A percentile compares a stretch with the other conserved stretches of the same genome.
These are phyloP conservation scores for Vicia sativa DNA, from an alignment of 306 rosid species.

Conservation along the genomic window DNA sequence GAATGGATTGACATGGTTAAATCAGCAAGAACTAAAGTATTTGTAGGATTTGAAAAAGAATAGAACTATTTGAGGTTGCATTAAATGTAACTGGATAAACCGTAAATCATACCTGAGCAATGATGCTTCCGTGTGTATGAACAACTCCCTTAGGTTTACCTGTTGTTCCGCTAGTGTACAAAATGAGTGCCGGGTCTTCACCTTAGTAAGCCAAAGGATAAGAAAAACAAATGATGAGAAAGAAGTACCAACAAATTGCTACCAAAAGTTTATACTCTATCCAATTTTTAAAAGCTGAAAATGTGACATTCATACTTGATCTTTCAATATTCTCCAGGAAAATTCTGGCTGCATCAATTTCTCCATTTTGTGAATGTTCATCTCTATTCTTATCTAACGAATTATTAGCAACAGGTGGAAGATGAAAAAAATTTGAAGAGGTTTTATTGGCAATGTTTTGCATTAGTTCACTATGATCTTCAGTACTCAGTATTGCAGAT, in stretches of 20 bases:
- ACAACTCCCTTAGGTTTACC: slow-evolving; percentile 99
- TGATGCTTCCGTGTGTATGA: slow-evolving; percentile 84
- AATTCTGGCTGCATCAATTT: slow-evolving; percentile 46
- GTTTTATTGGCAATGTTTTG: slow-evolving; percentile 74
- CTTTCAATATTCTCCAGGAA: slow-evolving; percentile 44
- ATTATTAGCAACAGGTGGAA: slow-evolving; percentile 65
- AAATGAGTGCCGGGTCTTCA: slow-evolving; percentile 86
- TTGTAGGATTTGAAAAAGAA: no score
- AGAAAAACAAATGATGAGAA: slow-evolving; percentile 35
- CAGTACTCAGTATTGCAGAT: slow-evolving; percentile 83
- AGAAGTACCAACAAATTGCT: slow-evolving; percentile 20
- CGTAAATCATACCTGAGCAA: slow-evolving; percentile 66
- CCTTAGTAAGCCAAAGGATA: slow-evolving; percentile 50
- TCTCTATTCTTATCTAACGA: slow-evolving; percentile 43
- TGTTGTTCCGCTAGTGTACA: slow-evolving; percentile 95
- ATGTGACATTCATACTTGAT: slow-evolving; percentile 47
- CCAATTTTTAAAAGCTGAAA: slow-evolving; percentile 27
- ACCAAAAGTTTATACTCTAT: neutral
- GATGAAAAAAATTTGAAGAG: slow-evolving; percentile 63
- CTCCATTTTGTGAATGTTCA: slow-evolving; percentile 48
- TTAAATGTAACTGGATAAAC: slow-evolving; percentile 31
- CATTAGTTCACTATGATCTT: slow-evolving; percentile 74
- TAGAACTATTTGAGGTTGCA: slow-evolving; percentile 9
- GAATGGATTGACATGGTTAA: slow-evolving; percentile 1
- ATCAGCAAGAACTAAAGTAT: slow-evolving; percentile 5